Conservation (phyloP, 179 eudicot species). For the Nepenthes alata region DNA sequence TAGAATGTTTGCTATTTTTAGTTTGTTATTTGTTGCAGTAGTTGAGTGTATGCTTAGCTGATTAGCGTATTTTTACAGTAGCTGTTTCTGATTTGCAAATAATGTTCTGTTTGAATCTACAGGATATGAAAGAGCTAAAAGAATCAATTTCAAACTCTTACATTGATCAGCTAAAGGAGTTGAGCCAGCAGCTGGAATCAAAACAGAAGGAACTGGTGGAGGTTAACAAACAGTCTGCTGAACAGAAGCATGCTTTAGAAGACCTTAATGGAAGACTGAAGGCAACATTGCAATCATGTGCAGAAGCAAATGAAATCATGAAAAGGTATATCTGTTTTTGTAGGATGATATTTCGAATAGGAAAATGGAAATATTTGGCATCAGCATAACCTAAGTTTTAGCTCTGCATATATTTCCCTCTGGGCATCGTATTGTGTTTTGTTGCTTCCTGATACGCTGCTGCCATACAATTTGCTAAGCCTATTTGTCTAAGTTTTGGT, state of each 20-base stretch:
- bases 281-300: conserved; percentile 67
- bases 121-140: conserved; percentile 66
- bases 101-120: conserved; percentile 13
- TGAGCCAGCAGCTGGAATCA: conserved; percentile 40
- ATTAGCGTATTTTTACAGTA: background rate
- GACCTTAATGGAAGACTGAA: conserved; percentile 65
- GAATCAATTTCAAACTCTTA: conserved; percentile 59
- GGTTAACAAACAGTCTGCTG: conserved; percentile 43
- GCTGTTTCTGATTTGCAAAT: background rate
- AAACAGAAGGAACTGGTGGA: conserved; percentile 57
- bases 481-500: too few species aligned
- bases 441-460: background rate
- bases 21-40: too few species aligned
- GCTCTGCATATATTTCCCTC: background rate
- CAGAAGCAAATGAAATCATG: conserved; percentile 77
- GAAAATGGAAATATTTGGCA: too few species aligned
- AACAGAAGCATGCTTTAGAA: conserved; percentile 65
- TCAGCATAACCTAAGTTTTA: too few species aligned
- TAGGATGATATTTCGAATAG: background rate
- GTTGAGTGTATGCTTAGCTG: too few species aligned
- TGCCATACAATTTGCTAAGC: background rate
- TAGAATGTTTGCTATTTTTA: too few species aligned
- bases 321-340: conserved; percentile 31
- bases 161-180: conserved; percentile 43
- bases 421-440: background rate